Conservation (phyloP, 768 basidiomycete species). For the Trametes cinnabarina region DNA sequence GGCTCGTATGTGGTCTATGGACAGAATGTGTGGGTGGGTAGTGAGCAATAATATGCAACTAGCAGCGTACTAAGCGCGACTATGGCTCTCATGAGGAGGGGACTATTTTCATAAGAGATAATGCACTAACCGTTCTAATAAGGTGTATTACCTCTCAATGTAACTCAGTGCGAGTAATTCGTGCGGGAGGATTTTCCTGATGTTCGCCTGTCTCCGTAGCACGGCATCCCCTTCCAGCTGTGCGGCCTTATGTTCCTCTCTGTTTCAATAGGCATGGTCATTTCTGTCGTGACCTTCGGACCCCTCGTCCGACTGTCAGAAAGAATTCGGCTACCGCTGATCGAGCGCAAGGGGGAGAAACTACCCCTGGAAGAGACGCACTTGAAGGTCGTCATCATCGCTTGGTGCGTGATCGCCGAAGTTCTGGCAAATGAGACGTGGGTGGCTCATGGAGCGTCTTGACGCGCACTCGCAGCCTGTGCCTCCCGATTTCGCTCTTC, state of each 20-base stretch:
- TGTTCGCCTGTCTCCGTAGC: no score
- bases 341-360: conserved; percentile 3
- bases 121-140: no score
- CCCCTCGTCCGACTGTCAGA: conserved; percentile 10
- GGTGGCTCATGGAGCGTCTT: not conserved
- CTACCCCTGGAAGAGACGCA: conserved; percentile 13
- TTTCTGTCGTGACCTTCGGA: conserved; percentile 10
- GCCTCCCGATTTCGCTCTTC: conserved; percentile 23
- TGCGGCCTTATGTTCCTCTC: conserved; percentile 25
- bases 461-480: not conserved
- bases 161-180: no score
- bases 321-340: conserved; percentile 16
- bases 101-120: no score
- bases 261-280: conserved; percentile 20
- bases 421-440: not conserved
- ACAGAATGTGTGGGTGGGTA: no score
- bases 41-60: no score
- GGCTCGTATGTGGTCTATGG: no score
- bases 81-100: no score
- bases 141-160: no score
- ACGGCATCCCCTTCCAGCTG: conserved; percentile 21
- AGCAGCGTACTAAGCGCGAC: no score
- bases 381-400: conserved; percentile 23
- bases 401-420: conserved; percentile 8
- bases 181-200: no score